Evolutionary conservation across 495 filamentous ascomycete species (phyloP).

Genomic region (Margaritispora aquatica): DNA sequence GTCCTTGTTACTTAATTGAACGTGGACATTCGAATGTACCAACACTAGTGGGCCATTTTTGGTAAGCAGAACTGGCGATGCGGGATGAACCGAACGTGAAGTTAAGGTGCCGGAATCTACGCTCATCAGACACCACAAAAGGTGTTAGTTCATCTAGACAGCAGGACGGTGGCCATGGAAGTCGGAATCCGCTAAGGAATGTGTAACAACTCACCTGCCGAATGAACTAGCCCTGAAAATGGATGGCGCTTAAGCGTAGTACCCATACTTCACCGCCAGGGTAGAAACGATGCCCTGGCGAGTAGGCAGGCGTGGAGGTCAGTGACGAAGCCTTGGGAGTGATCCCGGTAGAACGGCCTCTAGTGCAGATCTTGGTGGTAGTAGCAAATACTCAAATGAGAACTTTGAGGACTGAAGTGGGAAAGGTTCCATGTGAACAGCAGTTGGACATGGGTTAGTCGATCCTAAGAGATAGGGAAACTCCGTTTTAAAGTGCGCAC

Average conservation of each 20-base stretch:
- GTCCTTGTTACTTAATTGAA: constrained; percentile 65
- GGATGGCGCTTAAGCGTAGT: constrained; percentile 58
- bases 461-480: constrained; percentile 59
- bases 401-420: constrained; percentile 69
- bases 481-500: constrained; percentile 56
- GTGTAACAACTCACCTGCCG: constrained; percentile 58
- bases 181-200: constrained; percentile 58
- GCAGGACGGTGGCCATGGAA: constrained; percentile 42
- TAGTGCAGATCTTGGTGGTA: constrained; percentile 71
- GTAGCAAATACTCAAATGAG: constrained; percentile 73
- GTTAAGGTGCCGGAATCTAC: constrained; percentile 67
- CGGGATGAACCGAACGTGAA: constrained; percentile 64
- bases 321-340: constrained; percentile 57
- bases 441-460: constrained; percentile 65
- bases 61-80: constrained; percentile 65
- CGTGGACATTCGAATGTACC: constrained; percentile 62
- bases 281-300: constrained; percentile 47
- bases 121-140: constrained; percentile 65
- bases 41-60: constrained; percentile 63
- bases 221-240: constrained; percentile 62
- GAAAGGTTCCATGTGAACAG: constrained; percentile 67
- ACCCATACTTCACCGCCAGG: constrained; percentile 53
- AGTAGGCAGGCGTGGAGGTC: constrained; percentile 33
- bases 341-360: constrained; percentile 59
- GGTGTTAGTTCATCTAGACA: constrained; percentile 42